Conservation (phyloP, 306 rosid genomes). For the Lablab purpureus region DNA sequence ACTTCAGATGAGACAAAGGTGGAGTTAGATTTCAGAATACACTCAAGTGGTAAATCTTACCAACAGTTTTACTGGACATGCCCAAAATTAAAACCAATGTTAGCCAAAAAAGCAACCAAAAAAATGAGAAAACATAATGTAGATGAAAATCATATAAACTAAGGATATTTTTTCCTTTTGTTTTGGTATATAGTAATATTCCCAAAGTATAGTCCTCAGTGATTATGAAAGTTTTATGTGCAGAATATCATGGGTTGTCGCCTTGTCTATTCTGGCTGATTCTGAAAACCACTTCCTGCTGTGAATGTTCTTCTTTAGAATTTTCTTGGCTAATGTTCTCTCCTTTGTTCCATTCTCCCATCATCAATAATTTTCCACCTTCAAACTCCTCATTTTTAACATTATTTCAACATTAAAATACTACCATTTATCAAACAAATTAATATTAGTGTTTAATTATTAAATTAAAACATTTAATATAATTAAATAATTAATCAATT, state of each 20-base stretch:
- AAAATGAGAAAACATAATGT: background rate
- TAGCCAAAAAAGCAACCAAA: background rate
- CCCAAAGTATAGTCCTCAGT: background rate
- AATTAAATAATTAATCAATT: too few relatives aligned
- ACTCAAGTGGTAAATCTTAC: background rate
- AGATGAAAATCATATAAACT: background rate
- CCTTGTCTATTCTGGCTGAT: background rate
- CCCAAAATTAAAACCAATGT: background rate
- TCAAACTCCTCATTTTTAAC: too few relatives aligned
- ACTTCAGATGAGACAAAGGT: background rate
- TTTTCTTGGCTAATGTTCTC: background rate
- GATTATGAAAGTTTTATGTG: background rate
- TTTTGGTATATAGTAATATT: slow-evolving; percentile 15
- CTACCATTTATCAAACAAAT: too few relatives aligned
- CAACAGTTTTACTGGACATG: background rate
- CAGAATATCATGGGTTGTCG: background rate
- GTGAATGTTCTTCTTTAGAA: background rate
- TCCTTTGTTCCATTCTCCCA: background rate
- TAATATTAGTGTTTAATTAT: too few relatives aligned
- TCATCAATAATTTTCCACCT: background rate
- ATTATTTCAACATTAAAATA: too few relatives aligned
- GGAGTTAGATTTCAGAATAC: background rate
- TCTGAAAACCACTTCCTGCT: background rate
- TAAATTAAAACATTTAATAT: too few relatives aligned
- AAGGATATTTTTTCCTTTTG: background rate